Percentiles rank a stretch among this genome's conserved stretches.
These are phyloP conservation scores for Galerina sulciceps DNA, from an alignment of 768 basidiomycete genomes.

Conservation along the genomic window DNA sequence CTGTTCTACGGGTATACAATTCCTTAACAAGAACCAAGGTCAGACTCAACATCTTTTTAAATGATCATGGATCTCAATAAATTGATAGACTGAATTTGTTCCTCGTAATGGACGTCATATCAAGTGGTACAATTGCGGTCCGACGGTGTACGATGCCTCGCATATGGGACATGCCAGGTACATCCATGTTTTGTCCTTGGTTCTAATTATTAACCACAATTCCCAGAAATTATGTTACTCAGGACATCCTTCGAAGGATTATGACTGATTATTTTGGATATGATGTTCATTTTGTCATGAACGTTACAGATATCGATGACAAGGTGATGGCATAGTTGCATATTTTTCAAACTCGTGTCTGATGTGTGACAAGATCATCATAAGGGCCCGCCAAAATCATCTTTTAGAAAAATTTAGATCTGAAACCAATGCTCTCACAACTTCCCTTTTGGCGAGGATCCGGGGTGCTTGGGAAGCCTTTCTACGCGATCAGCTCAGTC, in stretches of 20 bases:
- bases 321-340: slow-evolving; percentile 62
- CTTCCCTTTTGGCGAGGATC: slow-evolving; percentile 60
- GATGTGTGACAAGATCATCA: slow-evolving; percentile 72
- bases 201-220: slow-evolving; percentile 9
- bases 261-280: slow-evolving; percentile 96
- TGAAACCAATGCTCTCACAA: slow-evolving; percentile 57
- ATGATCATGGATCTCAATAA: slow-evolving; percentile 15
- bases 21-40: slow-evolving; percentile 93
- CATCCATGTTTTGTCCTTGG: slow-evolving; percentile 10
- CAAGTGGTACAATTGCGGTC: slow-evolving; percentile 99
- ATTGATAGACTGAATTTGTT: slow-evolving; percentile 72
- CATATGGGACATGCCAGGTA: slow-evolving; percentile 99
- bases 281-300: slow-evolving; percentile 99
- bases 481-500: slow-evolving; percentile 63
- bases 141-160: slow-evolving; percentile 97
- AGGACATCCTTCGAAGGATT: slow-evolving; percentile 89
- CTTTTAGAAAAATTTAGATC: slow-evolving; percentile 66
- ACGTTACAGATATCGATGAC: slow-evolving; percentile 99
- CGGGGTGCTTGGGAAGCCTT: slow-evolving; percentile 69
- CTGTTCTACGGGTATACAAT: slow-evolving; percentile 86
- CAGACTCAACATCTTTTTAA: slow-evolving; percentile 21
- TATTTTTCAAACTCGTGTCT: not conserved
- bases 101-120: slow-evolving; percentile 71
- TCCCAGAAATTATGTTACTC: slow-evolving; percentile 91
- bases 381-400: slow-evolving; percentile 83